These are phyloP conservation scores for Eucalyptus urophylla DNA, from an alignment of 345 rosid species.

Conservation along the genomic window DNA sequence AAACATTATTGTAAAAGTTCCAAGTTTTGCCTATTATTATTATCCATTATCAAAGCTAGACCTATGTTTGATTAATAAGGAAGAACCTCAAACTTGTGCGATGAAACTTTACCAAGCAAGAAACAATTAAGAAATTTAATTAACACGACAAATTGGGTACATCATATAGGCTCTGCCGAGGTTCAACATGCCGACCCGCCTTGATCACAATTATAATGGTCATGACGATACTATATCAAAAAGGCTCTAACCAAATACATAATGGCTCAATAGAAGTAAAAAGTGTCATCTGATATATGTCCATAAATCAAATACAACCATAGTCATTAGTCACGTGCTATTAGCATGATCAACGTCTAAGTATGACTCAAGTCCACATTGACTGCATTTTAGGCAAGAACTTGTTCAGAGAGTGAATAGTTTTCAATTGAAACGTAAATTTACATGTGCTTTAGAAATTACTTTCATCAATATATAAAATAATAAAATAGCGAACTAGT, in stretches of 20 bases:
- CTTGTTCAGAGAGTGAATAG: not conserved
- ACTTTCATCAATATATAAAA: not conserved
- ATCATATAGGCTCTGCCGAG: fast-evolving
- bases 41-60: not conserved
- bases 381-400: not conserved
- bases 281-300: not conserved
- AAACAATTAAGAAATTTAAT: not conserved
- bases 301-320: not conserved
- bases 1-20: not conserved
- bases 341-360: not conserved
- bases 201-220: not conserved
- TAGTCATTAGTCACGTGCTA: not conserved
- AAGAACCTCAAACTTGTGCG: not conserved
- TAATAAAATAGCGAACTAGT: not conserved
- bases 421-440: not conserved
- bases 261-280: not conserved
- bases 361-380: not conserved
- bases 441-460: not conserved
- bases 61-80: not conserved
- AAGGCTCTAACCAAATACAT: not conserved
- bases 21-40: not conserved
- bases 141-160: not conserved
- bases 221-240: too few relatives aligned
- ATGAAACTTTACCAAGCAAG: not conserved
- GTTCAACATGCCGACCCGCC: fast-evolving